phyloP scores from a whole-genome alignment of 2,329 filamentous ascomycete species.

The Curvularia hawaiiensis region DNA sequence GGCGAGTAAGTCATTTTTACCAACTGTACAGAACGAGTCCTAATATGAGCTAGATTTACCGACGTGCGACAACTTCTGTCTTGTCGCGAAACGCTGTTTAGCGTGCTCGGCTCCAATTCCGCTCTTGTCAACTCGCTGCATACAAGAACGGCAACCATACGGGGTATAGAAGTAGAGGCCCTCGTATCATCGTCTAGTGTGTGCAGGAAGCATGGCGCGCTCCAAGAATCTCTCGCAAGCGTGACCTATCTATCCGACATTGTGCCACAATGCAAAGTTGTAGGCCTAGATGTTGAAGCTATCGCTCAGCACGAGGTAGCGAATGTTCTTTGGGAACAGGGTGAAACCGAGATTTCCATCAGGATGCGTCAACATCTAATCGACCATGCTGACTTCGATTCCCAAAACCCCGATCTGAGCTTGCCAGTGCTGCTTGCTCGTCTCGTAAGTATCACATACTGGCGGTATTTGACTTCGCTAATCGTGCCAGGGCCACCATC shows the following conservation, averaged over 20 bases:
- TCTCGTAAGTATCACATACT: conserved; percentile 56
- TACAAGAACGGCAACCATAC: conserved; percentile 66
- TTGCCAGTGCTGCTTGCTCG: conserved; percentile 78
- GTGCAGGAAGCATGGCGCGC: conserved; percentile 77
- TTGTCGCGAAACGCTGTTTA: conserved; percentile 81
- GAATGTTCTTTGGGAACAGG: conserved; percentile 91
- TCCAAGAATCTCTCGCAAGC: conserved; percentile 85
- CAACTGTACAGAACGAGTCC: conserved; percentile 32
- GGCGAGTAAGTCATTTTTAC: conserved; percentile 63
- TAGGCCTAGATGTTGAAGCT: conserved; percentile 79
- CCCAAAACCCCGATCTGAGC: conserved; percentile 37
- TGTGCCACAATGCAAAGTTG: conserved; percentile 67
- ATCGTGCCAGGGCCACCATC: conserved; percentile 69
- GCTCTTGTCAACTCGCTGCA: conserved; percentile 65
- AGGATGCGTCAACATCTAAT: conserved; percentile 78
- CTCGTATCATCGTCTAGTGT: conserved; percentile 76
- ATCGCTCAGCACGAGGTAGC: conserved; percentile 82
- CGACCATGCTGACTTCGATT: conserved; percentile 38
- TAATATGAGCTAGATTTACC: conserved; percentile 62
- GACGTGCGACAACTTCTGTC: conserved; percentile 82
- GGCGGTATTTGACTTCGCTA: conserved; percentile 8
- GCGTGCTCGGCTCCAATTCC: conserved; percentile 74
- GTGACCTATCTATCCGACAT: conserved; percentile 83
- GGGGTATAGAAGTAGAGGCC: conserved; percentile 75
- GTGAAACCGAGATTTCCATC: conserved; percentile 87